Base-by-base conservation (phyloP, 495 filamentous ascomycete genomes). In the Trichoderma asperelloides region DNA sequence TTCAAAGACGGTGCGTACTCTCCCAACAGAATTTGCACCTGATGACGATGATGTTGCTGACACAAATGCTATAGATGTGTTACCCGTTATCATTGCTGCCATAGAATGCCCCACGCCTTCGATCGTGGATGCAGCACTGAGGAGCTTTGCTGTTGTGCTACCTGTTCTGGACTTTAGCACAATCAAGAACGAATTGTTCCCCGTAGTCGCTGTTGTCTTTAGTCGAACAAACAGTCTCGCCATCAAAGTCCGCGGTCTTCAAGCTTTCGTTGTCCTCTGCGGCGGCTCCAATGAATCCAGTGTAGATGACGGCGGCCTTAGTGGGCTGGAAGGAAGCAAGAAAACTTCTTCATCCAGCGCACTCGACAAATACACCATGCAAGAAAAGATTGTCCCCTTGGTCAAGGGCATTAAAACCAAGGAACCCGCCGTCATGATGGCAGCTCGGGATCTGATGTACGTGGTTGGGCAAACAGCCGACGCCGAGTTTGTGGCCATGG, bases 401-500 rank as follows among this genome's bases (percentile, higher is more conserved):
- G 82, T 98, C 65, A 92, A 91, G 72, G 92, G 80, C 1, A 98
- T 98, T 75, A 98, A 98, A 74, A 98, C 95, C 0, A 97, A 96
- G 72, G 95, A 98, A 72, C 95, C 95, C 0, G 93, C 91, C 2
- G 95, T 98, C 3, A 96, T 97, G 90, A 94, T 97, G 86, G 93
- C 95, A 1, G 91, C 92, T 0, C 82, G 97, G 23, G 85, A 86
- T 30, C 92, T 97, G 13, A 87, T 98, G 70, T 84, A 82, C 37
- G 87, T 96, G 66, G 87, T 98, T 64, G 92, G 95, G 7, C 84
- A 81, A 27, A 80, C 91, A 30, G 93, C 89, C 5, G 95, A 98
- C 71, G 82, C 89, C 4, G 95, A 98, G n/a, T 97, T 96, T 71
- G 84, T 97, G 37, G 95, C 96, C 3, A 84, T 95, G 80, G 94